Conservation (phyloP, 1,284 basidiomycete species). For the Rhodotorula glutinis region DNA sequence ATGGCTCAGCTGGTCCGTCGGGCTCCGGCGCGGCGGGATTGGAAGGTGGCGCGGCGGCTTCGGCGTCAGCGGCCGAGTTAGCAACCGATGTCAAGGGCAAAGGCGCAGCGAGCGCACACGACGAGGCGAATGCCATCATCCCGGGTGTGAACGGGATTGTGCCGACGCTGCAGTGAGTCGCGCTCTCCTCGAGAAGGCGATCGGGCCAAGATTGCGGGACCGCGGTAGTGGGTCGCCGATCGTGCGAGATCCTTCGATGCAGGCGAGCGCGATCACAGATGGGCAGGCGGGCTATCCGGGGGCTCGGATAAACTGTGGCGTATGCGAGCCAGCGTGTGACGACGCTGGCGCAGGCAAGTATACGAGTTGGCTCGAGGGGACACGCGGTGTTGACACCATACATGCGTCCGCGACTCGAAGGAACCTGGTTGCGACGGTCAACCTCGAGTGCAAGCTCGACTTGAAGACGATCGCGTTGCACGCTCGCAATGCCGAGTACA, state of each 20-base stretch:
- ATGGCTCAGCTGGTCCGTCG: neutral
- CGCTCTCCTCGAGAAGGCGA: slow-evolving; percentile 1
- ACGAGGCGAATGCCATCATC: slow-evolving; percentile 30
- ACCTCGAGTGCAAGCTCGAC: slow-evolving; percentile 93
- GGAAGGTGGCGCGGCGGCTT: neutral
- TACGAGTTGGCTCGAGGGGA: no score
- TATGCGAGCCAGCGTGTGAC: no score
- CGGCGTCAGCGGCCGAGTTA: slow-evolving; percentile 2
- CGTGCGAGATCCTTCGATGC: neutral
- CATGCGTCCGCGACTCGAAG: slow-evolving; percentile 8
- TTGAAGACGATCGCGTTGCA: slow-evolving; percentile 98
- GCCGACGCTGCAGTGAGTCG: slow-evolving; percentile 74
- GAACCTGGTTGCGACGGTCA: slow-evolving; percentile 99
- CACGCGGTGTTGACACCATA: slow-evolving; percentile 6
- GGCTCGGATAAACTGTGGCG: neutral
- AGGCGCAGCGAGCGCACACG: slow-evolving; percentile 10
- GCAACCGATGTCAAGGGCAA: slow-evolving; percentile 17
- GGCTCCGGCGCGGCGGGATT: neutral
- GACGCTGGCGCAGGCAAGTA: no score
- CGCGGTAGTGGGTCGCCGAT: neutral
- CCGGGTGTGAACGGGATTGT: slow-evolving; percentile 79
- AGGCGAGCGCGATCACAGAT: no score
- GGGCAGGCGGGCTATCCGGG: neutral
- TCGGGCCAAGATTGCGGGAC: no score
- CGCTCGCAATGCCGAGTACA: slow-evolving; percentile 98